Evolutionary conservation across 805 yeast genomes (phyloP).

Genomic region (Kurtzmaniella cleridarum): DNA sequence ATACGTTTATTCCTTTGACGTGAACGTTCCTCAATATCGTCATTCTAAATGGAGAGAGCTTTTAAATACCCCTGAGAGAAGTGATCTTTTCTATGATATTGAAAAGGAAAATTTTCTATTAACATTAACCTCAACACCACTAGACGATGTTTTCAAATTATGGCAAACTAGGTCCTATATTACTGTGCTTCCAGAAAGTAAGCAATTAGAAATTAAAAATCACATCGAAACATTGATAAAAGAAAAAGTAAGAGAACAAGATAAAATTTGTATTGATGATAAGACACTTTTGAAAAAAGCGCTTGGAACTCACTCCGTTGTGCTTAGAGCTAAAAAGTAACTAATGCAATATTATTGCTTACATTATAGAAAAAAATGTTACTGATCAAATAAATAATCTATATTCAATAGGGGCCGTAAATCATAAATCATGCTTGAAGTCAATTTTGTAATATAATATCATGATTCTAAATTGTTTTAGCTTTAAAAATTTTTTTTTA

Average conservation of each 20-base stretch:
- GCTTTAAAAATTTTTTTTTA: too few species aligned
- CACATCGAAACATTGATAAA: slow-evolving; percentile 25
- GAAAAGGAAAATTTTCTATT: slow-evolving; percentile 2
- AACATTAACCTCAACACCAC: slow-evolving; percentile 12
- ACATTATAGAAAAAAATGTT: too few species aligned
- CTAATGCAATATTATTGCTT: too few species aligned
- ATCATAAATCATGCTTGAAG: neutral
- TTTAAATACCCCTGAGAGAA: slow-evolving; percentile 14
- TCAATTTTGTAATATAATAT: too few species aligned
- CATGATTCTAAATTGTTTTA: too few species aligned
- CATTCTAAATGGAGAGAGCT: slow-evolving; percentile 41
- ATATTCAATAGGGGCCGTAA: too few species aligned
- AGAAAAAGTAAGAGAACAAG: slow-evolving; percentile 10
- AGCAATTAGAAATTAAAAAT: slow-evolving; percentile 25
- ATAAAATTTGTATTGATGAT: slow-evolving; percentile 6
- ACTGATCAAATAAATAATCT: too few species aligned
- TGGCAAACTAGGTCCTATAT: slow-evolving; percentile 56
- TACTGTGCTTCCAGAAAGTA: slow-evolving; percentile 36
- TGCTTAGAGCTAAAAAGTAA: slow-evolving; percentile 8
- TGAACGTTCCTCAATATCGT: slow-evolving; percentile 53
- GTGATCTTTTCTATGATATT: slow-evolving; percentile 1
- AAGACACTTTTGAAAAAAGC: slow-evolving; percentile 15
- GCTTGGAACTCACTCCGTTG: slow-evolving; percentile 21
- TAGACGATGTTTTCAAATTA: slow-evolving; percentile 38
- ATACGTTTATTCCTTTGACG: slow-evolving; percentile 31